Base-by-base conservation (phyloP, 2,329 filamentous ascomycete genomes). In the Cryoendolithus antarcticus region DNA sequence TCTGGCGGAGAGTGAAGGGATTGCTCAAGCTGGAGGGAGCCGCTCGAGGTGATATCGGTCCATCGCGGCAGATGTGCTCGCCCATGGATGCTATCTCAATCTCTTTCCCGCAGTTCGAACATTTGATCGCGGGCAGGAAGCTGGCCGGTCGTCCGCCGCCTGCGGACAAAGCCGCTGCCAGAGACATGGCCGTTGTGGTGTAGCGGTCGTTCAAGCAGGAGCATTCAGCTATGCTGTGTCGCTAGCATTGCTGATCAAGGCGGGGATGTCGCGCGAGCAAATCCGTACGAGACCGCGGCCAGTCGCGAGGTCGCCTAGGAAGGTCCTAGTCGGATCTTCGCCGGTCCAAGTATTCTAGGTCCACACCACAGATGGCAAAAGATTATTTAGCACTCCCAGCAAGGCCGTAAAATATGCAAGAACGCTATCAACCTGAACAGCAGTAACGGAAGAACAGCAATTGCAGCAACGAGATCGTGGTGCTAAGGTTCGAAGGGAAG, bases 21-120 rank as follows among this genome's bases (percentile, higher is more conserved):
- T 51, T 54, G 48, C 43, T 51, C 40, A 49, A 32, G 38, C 41
- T 49, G 8, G 48, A 38, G 4, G 44, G 11, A 11, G n/a, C 11
- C 9, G n/a, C 72, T 37, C 70, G 67, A 27, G 64, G 70, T 43
- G 67, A 53, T 49, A 69, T 78, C 10, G 28, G 37, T 31, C 29
- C 29, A 19, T 38, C 37, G 31, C 19, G 58, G 59, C 86, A 93
- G 44, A 82, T 57, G 64, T 93, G 86, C 40, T 91, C 84, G 44
- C 82, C 84, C 82, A 93, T 86, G 57, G 77, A 67, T 28, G 82
- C 82, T 50, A 93, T 91, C 58, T 86, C 80, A 41, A 93, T 82
- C 54, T 88, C 75, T 31, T 67, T 62, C 31, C 77, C 75, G 58
- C 86, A 93, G 64, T 72, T 77, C 38, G 86, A 93, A 63, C 86